Base-by-base conservation (phyloP, 225 moss, liverwort and hornwort genomes). In the Physcomitrium patens region DNA sequence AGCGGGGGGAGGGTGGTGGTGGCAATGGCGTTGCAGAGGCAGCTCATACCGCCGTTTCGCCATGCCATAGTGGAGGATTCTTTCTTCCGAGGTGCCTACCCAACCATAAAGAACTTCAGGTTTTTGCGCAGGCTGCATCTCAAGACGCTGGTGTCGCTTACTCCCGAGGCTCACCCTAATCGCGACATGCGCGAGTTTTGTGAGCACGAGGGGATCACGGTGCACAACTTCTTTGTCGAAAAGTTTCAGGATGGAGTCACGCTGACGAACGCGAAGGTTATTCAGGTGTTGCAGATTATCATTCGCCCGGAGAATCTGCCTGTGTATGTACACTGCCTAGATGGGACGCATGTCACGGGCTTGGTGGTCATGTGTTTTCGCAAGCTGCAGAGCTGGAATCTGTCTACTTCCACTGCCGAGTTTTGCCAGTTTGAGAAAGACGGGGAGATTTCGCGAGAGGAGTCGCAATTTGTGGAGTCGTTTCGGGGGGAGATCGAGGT, bases 241-340 rank as follows among this genome's bases (percentile, higher is more conserved):
- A 96, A 96, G 87, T 96, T 96, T 75, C 94, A 96, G 78, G 96
- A 96, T 63, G 94, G 85, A 12, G 96, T 96, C 10, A 96, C 96
- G 49, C 80, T 96, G 8, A 83, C 92, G 17, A 94, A 81, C 63
- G 79, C 85, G 5, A 96, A 94, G 79, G 96, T 96, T 1, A 76
- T 96, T 45, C 94, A 92, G 77, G 92, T 96, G 73, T 70, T 96
- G 61, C 94, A 94, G 75, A 91, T 94, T 27, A 90, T 96, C 59
- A 96, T 94, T 56, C 83, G 89, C 47, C 91, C 92, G 9, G 92
- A 92, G 79, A 96, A 96, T 82, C 84, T 96, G 46, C 96, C 96
- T 19, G 92, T 96, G 26, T 96, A 94, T 61, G 60, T 96, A 71
- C 96, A 96, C 68, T 96, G 96, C 78, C 63, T 96, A 77, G 96